A percentile compares a stretch with the other conserved stretches of the same genome.
These are phyloP conservation scores for Fraxinus platypoda DNA, from an alignment of 305 asterid species.

Conservation along the genomic window DNA sequence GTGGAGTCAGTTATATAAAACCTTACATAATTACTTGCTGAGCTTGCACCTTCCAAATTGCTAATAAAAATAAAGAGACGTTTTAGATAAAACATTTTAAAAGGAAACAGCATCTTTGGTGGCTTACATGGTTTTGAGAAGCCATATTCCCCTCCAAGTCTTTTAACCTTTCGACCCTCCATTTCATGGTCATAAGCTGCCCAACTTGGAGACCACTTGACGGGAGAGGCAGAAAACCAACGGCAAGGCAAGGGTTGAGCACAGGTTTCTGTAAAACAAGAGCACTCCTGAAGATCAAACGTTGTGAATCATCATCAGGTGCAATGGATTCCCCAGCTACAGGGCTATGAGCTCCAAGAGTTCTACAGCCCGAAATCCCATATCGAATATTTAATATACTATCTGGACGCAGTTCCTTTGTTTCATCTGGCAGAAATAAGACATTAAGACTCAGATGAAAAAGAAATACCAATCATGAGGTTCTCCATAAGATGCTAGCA, in stretches of 20 bases:
- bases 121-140: constrained; percentile 57
- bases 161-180: constrained; percentile 94
- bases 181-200: constrained; percentile 86
- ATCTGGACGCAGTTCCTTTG: constrained; percentile 41
- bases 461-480: background rate
- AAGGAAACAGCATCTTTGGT: constrained; percentile 19
- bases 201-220: constrained; percentile 91
- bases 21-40: background rate
- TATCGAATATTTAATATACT: constrained; percentile 73
- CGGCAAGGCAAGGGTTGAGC: constrained; percentile 95
- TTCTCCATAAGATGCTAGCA: background rate
- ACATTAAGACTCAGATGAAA: constrained; percentile 1
- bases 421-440: constrained; percentile 52
- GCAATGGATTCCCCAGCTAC: constrained; percentile 42
- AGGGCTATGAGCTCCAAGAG: constrained; percentile 79
- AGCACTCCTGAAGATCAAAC: constrained; percentile 71
- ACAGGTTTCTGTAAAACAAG: constrained; percentile 81
- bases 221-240: constrained; percentile 94
- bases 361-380: constrained; percentile 72
- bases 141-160: constrained; percentile 42
- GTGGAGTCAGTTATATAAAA: constrained; percentile 7
- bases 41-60: background rate
- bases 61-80: background rate
- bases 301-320: constrained; percentile 37
- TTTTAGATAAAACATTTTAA: constrained; percentile 4